Evolutionary conservation across 306 rosid genomes (phyloP).

Genomic region (Hippophae tibetana): DNA sequence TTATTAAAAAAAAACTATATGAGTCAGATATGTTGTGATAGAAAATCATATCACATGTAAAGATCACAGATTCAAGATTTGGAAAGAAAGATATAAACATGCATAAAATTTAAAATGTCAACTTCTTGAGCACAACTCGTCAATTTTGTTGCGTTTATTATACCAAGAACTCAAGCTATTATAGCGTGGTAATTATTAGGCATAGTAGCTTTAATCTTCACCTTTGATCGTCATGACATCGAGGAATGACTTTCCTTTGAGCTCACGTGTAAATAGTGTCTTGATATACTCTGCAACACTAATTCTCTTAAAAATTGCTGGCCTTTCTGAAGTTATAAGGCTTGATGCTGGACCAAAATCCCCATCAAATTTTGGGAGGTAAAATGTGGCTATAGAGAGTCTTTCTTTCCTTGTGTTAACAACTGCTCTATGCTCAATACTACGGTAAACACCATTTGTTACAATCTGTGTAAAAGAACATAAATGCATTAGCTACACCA

Average conservation of each 20-base stretch:
- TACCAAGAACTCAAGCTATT: too few species aligned
- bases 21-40: too few species aligned
- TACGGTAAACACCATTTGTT: slow-evolving; percentile 37
- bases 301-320: slow-evolving; percentile 25
- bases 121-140: too few species aligned
- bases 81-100: too few species aligned
- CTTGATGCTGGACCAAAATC: slow-evolving; percentile 39
- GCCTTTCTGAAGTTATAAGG: slow-evolving; percentile 27
- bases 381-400: slow-evolving; percentile 36
- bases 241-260: slow-evolving; percentile 32
- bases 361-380: slow-evolving; percentile 26
- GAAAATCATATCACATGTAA: too few species aligned
- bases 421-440: slow-evolving; percentile 34
- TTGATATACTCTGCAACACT: slow-evolving; percentile 29
- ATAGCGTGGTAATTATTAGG: too few species aligned
- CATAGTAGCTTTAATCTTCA: neutral
- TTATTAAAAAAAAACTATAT: too few species aligned
- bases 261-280: slow-evolving; percentile 19
- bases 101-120: too few species aligned
- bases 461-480: slow-evolving; percentile 20
- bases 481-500: neutral
- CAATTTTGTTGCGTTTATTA: too few species aligned
- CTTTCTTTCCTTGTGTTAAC: slow-evolving; percentile 41
- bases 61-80: too few species aligned
- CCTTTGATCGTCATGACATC: slow-evolving; percentile 25